A percentile compares a stretch with the other conserved stretches of the same genome.
These are phyloP conservation scores for Kurtzmaniella quercitrusa DNA, from an alignment of 1,139 yeast genomes.

Conservation along the genomic window DNA sequence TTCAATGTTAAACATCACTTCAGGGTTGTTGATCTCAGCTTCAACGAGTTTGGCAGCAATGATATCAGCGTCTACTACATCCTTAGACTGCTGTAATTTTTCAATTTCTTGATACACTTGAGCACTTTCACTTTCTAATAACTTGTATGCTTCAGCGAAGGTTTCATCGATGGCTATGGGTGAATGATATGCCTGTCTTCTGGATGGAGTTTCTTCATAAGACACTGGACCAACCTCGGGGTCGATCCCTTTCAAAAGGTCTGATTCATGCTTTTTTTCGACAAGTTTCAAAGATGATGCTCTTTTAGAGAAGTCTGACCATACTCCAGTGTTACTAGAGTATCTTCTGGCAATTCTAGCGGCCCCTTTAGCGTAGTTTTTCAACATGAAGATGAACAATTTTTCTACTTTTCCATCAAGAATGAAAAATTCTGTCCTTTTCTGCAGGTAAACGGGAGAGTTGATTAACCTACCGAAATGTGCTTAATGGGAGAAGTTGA, in stretches of 20 bases:
- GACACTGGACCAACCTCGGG: constrained; percentile 32
- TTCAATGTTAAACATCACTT: constrained; percentile 65
- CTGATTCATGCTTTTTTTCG: constrained; percentile 24
- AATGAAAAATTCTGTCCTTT: background rate
- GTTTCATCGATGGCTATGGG: constrained; percentile 71
- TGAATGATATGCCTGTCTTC: constrained; percentile 45
- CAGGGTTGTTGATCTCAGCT: constrained; percentile 76
- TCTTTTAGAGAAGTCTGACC: constrained; percentile 46
- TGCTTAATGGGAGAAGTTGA: no score
- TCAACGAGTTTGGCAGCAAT: constrained; percentile 7
- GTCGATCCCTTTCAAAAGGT: constrained; percentile 31
- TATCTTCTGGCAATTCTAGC: constrained; percentile 9
- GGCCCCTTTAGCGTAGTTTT: constrained; percentile 5
- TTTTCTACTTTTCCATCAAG: no score
- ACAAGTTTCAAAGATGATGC: constrained; percentile 34
- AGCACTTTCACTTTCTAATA: constrained; percentile 46
- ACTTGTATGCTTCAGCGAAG: constrained; percentile 62
- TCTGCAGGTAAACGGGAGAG: background rate
- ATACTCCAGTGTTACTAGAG: constrained; percentile 29
- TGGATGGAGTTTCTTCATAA: constrained; percentile 13
- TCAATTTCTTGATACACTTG: constrained; percentile 19
- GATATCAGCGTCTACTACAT: constrained; percentile 3
- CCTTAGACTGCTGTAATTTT: constrained; percentile 9
- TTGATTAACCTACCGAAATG: no score
- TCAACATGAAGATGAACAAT: constrained; percentile 1